Evolutionary conservation across 768 basidiomycete genomes (phyloP).

Genomic region (Vararia minispora): DNA sequence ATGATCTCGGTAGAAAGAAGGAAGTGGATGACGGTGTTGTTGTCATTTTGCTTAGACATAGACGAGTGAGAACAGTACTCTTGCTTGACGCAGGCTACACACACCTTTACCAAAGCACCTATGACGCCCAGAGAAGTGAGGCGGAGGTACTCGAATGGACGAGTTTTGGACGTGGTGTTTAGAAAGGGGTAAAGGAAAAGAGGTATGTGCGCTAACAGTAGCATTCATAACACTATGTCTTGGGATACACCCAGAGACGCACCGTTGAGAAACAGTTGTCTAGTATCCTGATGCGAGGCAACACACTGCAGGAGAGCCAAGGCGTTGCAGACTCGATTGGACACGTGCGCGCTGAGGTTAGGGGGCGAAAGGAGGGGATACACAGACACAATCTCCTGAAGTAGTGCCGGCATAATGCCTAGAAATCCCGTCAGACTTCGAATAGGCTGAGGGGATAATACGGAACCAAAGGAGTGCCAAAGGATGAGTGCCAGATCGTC

Average conservation of each 20-base stretch:
- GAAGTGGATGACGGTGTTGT: slow-evolving; percentile 98
- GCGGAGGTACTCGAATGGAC: slow-evolving; percentile 99
- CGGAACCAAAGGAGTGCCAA: slow-evolving; percentile 93
- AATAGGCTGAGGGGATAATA: slow-evolving; percentile 3
- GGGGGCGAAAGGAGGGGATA: slow-evolving; percentile 94
- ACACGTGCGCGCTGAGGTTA: slow-evolving; percentile 92
- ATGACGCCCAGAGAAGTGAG: slow-evolving; percentile 99
- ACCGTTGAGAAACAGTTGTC: slow-evolving; percentile 93
- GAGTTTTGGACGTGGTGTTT: slow-evolving; percentile 97
- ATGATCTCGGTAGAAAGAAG: slow-evolving; percentile 98
- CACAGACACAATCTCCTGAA: slow-evolving; percentile 97
- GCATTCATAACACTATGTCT: background rate
- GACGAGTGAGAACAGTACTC: background rate
- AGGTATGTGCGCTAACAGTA: slow-evolving; percentile 79
- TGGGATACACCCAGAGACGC: slow-evolving; percentile 12
- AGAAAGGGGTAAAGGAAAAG: slow-evolving; percentile 94
- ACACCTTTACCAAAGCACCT: slow-evolving; percentile 93
- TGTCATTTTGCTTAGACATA: slow-evolving; percentile 84
- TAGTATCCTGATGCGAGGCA: slow-evolving; percentile 92
- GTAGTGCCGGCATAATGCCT: slow-evolving; percentile 96
- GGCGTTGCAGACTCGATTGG: slow-evolving; percentile 98
- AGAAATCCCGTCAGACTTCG: background rate
- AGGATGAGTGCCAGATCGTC: slow-evolving; percentile 95
- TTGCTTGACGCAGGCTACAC: background rate
- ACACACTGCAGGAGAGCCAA: slow-evolving; percentile 97